These are phyloP conservation scores for Caloboletus inedulis DNA, from an alignment of 1,284 basidiomycete genomes.

Conservation along the genomic window DNA sequence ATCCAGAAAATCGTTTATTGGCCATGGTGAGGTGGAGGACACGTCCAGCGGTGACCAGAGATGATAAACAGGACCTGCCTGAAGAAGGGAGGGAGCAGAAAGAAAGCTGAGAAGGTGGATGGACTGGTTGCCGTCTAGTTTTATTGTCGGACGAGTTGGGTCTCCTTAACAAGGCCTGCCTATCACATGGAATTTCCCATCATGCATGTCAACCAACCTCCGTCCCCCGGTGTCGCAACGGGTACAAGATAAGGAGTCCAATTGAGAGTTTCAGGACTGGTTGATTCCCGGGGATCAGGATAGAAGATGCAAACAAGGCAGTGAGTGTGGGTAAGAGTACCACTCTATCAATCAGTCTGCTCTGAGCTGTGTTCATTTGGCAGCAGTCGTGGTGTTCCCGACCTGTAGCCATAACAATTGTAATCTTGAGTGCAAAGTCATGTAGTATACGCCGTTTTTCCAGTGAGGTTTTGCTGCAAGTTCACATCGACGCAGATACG, in stretches of 20 bases:
- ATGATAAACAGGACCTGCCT: slow-evolving; percentile 47
- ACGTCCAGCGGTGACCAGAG: slow-evolving; percentile 36
- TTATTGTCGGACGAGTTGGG: slow-evolving; percentile 4
- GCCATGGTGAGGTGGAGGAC: slow-evolving; percentile 30
- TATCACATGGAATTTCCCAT: slow-evolving; percentile 17
- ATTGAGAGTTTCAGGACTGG: neutral
- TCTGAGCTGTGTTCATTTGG: too few species aligned
- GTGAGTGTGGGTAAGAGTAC: too few species aligned
- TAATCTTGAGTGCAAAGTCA: neutral
- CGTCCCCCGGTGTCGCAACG: neutral
- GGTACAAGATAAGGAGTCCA: neutral
- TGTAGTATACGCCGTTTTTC: neutral
- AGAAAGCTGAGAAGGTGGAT: neutral
- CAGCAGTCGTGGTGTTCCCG: too few species aligned
- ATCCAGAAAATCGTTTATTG: slow-evolving; percentile 54
- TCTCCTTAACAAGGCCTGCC: slow-evolving; percentile 7
- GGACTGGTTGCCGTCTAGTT: slow-evolving; percentile 9
- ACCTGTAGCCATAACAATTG: too few species aligned
- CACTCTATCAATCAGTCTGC: too few species aligned
- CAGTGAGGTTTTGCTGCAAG: neutral
- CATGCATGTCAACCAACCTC: neutral
- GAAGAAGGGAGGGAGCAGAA: slow-evolving; percentile 32
- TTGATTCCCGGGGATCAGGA: neutral
- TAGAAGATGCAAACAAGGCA: neutral
- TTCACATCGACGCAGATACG: neutral